phyloP scores from a whole-genome alignment of 169 alveolate species.

The Neospora caninum region DNA sequence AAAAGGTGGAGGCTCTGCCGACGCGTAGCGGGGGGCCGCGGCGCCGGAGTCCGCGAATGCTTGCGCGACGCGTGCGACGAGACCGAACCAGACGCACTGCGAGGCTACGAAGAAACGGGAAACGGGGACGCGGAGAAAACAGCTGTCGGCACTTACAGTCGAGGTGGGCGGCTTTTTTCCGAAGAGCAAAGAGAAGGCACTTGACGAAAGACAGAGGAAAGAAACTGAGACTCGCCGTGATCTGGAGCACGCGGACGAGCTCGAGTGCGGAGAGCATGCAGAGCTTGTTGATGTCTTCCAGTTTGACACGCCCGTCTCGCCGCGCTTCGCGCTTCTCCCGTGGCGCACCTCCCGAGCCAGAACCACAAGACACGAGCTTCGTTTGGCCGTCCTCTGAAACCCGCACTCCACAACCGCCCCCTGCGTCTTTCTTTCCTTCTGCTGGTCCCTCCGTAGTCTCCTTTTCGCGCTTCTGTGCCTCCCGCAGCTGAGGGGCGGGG shows the following conservation, averaged over 20 bases:
- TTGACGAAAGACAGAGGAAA: neutral
- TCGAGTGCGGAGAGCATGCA: neutral
- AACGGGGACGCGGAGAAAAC: too few relatives aligned
- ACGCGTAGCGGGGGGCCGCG: too few relatives aligned
- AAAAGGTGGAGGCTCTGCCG: neutral
- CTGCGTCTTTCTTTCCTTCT: neutral
- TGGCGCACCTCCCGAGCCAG: neutral
- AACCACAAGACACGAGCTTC: neutral
- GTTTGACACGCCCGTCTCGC: neutral
- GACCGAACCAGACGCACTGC: too few relatives aligned
- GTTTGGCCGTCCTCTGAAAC: too few relatives aligned
- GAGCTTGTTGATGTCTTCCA: neutral
- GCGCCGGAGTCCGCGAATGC: too few relatives aligned
- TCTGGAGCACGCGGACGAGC: neutral
- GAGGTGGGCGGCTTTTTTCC: neutral
- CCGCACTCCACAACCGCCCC: neutral
- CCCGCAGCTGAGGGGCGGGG: neutral
- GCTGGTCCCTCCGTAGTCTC: neutral
- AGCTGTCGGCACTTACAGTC: neutral
- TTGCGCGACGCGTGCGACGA: too few relatives aligned
- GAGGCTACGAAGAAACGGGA: too few relatives aligned
- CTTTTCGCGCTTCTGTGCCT: neutral
- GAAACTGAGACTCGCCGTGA: neutral
- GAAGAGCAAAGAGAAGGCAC: neutral
- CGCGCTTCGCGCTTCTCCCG: neutral